These are phyloP conservation scores for Cardiospermum halicacabum DNA, from an alignment of 345 rosid genomes.

Conservation along the genomic window DNA sequence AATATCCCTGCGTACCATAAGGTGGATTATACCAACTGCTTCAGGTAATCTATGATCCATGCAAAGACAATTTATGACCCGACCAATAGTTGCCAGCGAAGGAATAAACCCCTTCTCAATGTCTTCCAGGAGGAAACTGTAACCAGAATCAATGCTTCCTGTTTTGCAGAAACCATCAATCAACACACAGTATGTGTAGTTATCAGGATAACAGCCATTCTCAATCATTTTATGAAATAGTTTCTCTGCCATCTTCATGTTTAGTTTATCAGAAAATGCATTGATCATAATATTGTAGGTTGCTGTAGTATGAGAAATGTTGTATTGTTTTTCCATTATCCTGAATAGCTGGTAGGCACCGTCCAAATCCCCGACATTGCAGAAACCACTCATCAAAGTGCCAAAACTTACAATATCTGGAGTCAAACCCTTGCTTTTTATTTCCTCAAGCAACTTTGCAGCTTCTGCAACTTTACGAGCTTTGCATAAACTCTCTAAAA, in stretches of 20 bases:
- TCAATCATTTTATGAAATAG: slow-evolving; percentile 67
- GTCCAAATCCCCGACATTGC: slow-evolving; percentile 57
- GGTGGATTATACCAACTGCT: slow-evolving; percentile 66
- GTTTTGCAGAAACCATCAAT: slow-evolving; percentile 81
- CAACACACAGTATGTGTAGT: slow-evolving; percentile 72
- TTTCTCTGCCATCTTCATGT: slow-evolving; percentile 50
- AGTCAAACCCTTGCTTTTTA: slow-evolving; percentile 45
- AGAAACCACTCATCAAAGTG: slow-evolving; percentile 65
- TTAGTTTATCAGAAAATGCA: slow-evolving; percentile 59
- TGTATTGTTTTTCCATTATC: slow-evolving; percentile 47
- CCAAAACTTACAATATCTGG: slow-evolving; percentile 65
- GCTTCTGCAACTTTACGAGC: slow-evolving; percentile 59
- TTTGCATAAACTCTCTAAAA: slow-evolving; percentile 85
- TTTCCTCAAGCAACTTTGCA: slow-evolving; percentile 51
- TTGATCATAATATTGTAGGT: slow-evolving; percentile 78
- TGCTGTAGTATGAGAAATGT: slow-evolving; percentile 45
- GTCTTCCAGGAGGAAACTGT: slow-evolving; percentile 45
- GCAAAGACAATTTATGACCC: slow-evolving; percentile 78
- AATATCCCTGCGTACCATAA: slow-evolving; percentile 61
- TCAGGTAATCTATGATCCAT: slow-evolving; percentile 57
- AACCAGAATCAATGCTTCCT: slow-evolving; percentile 55
- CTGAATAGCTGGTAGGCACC: slow-evolving; percentile 60
- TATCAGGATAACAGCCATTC: slow-evolving; percentile 55
- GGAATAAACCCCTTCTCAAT: slow-evolving; percentile 67
- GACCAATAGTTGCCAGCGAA: slow-evolving; percentile 63